These are phyloP conservation scores for Cytospora schulzeri DNA, from an alignment of 2,329 filamentous ascomycete genomes.

Conservation along the genomic window DNA sequence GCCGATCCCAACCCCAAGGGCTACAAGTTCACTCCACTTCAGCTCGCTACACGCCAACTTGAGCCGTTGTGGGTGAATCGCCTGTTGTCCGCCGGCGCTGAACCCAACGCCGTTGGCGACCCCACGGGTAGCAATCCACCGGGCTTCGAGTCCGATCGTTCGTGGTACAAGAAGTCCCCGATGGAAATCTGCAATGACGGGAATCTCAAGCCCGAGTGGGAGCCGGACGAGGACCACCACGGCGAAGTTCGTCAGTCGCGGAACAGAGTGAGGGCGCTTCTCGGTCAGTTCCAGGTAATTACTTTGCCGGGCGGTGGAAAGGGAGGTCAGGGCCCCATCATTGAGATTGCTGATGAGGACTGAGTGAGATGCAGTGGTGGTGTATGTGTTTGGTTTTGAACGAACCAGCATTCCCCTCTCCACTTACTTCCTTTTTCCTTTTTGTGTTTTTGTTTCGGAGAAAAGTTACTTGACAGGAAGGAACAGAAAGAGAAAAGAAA, in stretches of 20 bases:
- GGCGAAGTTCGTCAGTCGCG: not conserved
- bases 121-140: not conserved
- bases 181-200: not conserved
- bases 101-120: not conserved
- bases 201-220: not conserved
- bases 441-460: not conserved
- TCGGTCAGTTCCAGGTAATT: not conserved
- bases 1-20: not conserved
- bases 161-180: not conserved
- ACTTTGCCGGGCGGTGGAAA: no score
- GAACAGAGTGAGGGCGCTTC: not conserved
- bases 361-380: not conserved
- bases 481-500: not conserved
- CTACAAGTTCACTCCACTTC: slow-evolving; percentile 12
- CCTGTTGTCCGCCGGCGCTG: not conserved
- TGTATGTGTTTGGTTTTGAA: not conserved
- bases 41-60: slow-evolving; percentile 8
- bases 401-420: not conserved
- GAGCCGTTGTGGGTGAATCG: not conserved
- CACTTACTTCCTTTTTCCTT: not conserved
- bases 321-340: not conserved
- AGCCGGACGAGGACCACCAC: not conserved
- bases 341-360: not conserved
- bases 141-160: not conserved
- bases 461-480: not conserved